Conservation (phyloP, 352 stramenopile species). For the Pythium angustatum region DNA sequence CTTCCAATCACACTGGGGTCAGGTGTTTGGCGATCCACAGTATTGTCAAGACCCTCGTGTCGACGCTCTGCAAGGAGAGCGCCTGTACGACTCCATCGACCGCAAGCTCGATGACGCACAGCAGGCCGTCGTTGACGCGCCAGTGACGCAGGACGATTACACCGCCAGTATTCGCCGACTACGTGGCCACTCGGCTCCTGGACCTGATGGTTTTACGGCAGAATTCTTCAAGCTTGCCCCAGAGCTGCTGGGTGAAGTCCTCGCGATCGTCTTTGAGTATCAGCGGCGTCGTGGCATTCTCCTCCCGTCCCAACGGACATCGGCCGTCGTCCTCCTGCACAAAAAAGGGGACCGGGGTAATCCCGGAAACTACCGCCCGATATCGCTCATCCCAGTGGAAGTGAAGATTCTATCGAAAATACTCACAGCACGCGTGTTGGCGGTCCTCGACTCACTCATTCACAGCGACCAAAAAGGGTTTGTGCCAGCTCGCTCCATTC, state of each 20-base stretch:
- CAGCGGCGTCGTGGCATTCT: constrained; percentile 23
- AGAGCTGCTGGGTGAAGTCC: constrained; percentile 24
- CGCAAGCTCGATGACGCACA: not conserved
- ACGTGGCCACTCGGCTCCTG: not conserved
- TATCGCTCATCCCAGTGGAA: constrained; percentile 34
- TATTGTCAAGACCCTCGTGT: not conserved
- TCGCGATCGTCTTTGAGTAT: constrained; percentile 28
- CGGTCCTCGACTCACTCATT: constrained; percentile 8
- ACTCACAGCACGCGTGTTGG: constrained; percentile 8
- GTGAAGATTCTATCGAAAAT: constrained; percentile 26
- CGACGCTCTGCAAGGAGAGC: not conserved
- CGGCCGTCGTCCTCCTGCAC: constrained; percentile 24
- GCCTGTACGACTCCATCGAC: not conserved
- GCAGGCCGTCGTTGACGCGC: not conserved
- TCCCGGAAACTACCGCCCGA: constrained; percentile 29
- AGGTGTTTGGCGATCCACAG: not conserved
- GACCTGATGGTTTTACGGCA: constrained; percentile 24
- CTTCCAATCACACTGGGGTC: not conserved
- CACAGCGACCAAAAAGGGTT: constrained; percentile 30
- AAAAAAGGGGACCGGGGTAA: constrained; percentile 18
- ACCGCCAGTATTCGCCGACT: constrained; percentile 5
- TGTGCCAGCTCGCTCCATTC: constrained; percentile 17
- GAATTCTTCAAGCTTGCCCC: constrained; percentile 31
- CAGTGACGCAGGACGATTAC: not conserved
- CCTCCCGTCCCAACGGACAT: constrained; percentile 26